phyloP scores from a whole-genome alignment of 139 green algal species.

The Chlamydomonas sp. region DNA sequence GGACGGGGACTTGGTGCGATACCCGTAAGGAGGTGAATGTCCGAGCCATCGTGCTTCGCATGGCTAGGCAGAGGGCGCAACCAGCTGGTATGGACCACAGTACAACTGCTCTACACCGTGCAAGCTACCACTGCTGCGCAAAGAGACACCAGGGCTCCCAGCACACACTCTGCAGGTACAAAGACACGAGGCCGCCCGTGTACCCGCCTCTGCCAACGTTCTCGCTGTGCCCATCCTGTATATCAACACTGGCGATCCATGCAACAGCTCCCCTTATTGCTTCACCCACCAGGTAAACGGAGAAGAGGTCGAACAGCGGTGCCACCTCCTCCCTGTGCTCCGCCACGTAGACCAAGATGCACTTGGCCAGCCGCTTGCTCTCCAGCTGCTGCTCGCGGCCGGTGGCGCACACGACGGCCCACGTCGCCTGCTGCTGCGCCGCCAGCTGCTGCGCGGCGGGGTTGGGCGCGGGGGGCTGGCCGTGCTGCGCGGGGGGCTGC shows the following conservation, averaged over 20 bases:
- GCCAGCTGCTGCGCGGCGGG: not conserved
- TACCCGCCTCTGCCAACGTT: too few relatives aligned
- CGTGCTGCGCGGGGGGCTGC: not conserved
- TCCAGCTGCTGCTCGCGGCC: slow-evolving; percentile 74
- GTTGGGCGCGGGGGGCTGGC: not conserved
- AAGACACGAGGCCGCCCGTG: too few relatives aligned
- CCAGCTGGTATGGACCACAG: too few relatives aligned
- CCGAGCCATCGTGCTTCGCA: not conserved
- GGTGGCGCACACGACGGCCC: not conserved
- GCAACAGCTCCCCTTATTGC: not conserved
- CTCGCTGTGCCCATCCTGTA: not conserved
- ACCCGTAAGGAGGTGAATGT: slow-evolving; percentile 32
- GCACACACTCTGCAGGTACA: too few relatives aligned
- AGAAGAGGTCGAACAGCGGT: slow-evolving; percentile 89
- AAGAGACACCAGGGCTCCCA: too few relatives aligned
- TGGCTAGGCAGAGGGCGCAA: too few relatives aligned
- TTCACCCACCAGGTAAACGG: slow-evolving; percentile 60
- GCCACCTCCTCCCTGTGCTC: slow-evolving; percentile 68
- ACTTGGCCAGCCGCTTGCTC: slow-evolving; percentile 84
- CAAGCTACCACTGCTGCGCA: too few relatives aligned
- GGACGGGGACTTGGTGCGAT: not conserved
- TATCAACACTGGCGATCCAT: not conserved
- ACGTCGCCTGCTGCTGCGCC: not conserved
- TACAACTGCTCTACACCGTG: too few relatives aligned
- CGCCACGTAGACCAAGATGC: slow-evolving; percentile 80